Conservation (phyloP, 2,329 filamentous ascomycete genomes). For the Venturia asperata region DNA sequence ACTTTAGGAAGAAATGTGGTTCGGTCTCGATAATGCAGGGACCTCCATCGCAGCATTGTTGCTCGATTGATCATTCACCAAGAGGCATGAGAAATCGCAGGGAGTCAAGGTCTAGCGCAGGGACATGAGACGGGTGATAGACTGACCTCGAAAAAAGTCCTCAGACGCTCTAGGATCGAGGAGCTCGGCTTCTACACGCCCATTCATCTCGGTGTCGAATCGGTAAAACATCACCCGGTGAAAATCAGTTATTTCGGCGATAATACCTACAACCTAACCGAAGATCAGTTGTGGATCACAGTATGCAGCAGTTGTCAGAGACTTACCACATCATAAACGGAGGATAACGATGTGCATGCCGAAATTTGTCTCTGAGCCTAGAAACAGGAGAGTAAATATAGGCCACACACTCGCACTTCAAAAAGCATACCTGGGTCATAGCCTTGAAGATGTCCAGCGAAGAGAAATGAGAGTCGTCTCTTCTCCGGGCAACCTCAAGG, state of each 20-base stretch:
- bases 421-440: slow-evolving; percentile 1
- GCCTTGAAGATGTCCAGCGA: slow-evolving; percentile 9
- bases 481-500: neutral
- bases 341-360: neutral
- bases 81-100: too few species aligned
- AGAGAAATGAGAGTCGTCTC: neutral
- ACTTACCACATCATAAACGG: neutral
- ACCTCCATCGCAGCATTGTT: too few species aligned
- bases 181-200: neutral
- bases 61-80: too few species aligned
- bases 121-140: neutral
- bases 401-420: neutral
- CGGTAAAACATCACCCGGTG: slow-evolving; percentile 13
- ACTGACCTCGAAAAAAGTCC: slow-evolving; percentile 11
- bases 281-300: neutral
- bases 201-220: slow-evolving; percentile 10
- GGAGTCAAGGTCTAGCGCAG: neutral
- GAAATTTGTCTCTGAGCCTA: neutral
- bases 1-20: too few species aligned
- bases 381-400: neutral
- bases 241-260: neutral
- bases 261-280: neutral
- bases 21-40: too few species aligned
- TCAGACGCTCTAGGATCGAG: neutral
- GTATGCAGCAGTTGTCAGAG: neutral